Evolutionary conservation across 2,329 filamentous ascomycete genomes (phyloP).

Genomic region (Trichoderma endophyticum): DNA sequence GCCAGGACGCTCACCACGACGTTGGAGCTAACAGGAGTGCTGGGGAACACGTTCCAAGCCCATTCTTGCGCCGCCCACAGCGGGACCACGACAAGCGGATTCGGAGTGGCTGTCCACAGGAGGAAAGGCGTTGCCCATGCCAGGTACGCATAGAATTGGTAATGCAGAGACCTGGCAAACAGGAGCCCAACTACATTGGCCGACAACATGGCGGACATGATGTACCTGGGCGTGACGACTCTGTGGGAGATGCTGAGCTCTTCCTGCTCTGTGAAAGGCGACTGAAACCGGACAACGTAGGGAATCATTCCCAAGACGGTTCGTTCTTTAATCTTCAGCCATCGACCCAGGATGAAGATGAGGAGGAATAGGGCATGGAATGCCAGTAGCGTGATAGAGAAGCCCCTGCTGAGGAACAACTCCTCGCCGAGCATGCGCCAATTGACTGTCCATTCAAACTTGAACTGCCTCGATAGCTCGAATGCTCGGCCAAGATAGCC

Average conservation of each 20-base stretch:
- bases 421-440: constrained; percentile 93
- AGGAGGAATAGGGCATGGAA: constrained; percentile 64
- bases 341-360: constrained; percentile 64
- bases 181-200: constrained; percentile 77
- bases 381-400: constrained; percentile 64
- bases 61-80: constrained; percentile 81
- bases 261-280: constrained; percentile 48
- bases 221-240: constrained; percentile 64
- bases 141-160: constrained; percentile 92
- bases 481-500: constrained; percentile 83
- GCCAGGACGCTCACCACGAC: constrained; percentile 69
- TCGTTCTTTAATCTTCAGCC: constrained; percentile 67
- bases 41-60: constrained; percentile 95
- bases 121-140: constrained; percentile 87
- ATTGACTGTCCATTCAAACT: constrained; percentile 99
- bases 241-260: constrained; percentile 55
- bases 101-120: constrained; percentile 72
- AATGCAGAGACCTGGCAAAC: constrained; percentile 85
- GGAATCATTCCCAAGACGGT: constrained; percentile 52
- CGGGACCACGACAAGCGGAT: constrained; percentile 62
- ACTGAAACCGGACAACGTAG: constrained; percentile 40
- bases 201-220: constrained; percentile 72
- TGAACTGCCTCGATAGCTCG: constrained; percentile 84
- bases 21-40: constrained; percentile 54
- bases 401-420: constrained; percentile 65